Conservation (phyloP, 2,329 filamentous ascomycete genomes). For the Penicillium decumbens region DNA sequence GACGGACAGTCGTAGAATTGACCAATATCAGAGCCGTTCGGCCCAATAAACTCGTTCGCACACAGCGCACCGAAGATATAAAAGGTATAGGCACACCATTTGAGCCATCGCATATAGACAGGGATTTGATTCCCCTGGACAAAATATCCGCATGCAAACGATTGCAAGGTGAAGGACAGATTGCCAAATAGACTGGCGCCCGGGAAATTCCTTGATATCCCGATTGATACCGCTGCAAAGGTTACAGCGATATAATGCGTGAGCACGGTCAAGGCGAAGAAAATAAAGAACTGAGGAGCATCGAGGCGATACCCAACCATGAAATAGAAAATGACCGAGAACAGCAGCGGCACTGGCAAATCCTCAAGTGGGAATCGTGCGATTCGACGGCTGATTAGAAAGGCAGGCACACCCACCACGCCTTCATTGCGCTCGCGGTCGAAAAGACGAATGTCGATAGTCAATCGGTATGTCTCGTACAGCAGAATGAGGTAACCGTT, state of each 20-base stretch:
- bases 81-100: conserved; percentile 43
- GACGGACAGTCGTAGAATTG: conserved; percentile 70
- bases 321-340: conserved; percentile 69
- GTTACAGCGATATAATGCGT: conserved; percentile 71
- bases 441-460: conserved; percentile 69
- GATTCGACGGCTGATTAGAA: conserved; percentile 64
- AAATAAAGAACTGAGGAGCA: conserved; percentile 63
- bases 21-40: conserved; percentile 41
- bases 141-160: conserved; percentile 71
- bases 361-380: conserved; percentile 68
- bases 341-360: conserved; percentile 66
- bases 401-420: conserved; percentile 65
- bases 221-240: conserved; percentile 64
- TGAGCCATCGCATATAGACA: conserved; percentile 73
- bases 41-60: conserved; percentile 63
- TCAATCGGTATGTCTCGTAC: conserved; percentile 71
- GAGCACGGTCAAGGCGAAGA: conserved; percentile 63
- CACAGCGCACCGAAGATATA: conserved; percentile 68
- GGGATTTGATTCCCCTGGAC: conserved; percentile 69
- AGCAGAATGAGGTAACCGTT: conserved; percentile 73
- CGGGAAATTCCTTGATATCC: conserved; percentile 62
- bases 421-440: conserved; percentile 71
- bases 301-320: conserved; percentile 68
- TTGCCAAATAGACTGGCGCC: conserved; percentile 69
- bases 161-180: conserved; percentile 67